Evolutionary conservation across 1,284 basidiomycete genomes (phyloP), one percentile per base, ranked within the genome.

Genomic region (Tranzscheliella williamsii): DNA sequence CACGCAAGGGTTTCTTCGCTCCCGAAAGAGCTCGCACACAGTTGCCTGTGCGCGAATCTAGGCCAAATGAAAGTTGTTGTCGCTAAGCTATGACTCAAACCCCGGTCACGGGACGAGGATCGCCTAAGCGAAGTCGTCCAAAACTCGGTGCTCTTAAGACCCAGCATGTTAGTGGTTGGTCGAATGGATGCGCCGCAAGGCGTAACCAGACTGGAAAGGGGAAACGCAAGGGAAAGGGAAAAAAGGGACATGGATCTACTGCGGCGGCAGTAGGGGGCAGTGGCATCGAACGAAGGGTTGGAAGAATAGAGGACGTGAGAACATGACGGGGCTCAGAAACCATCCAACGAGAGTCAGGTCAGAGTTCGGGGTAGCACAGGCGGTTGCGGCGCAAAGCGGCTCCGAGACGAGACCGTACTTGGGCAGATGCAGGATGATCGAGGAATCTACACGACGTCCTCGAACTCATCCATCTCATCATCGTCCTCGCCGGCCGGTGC

Each of bases 381-480:
- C n/a, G n/a, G n/a, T n/a, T n/a, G n/a, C n/a, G n/a, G n/a, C n/a
- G n/a, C n/a, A n/a, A n/a, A n/a, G n/a, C n/a, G n/a, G n/a, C n/a
- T n/a, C n/a, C n/a, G n/a, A n/a, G n/a, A n/a, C n/a, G n/a, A n/a
- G n/a, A n/a, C n/a, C n/a, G n/a, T n/a, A n/a, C n/a, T n/a, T n/a
- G n/a, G n/a, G n/a, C n/a, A n/a, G n/a, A n/a, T n/a, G n/a, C n/a
- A n/a, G n/a, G n/a, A n/a, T n/a, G n/a, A n/a, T n/a, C n/a, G n/a
- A 36, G 30, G 37, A 22, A 41, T 42, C 40, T 57, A 72, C 26
- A 72, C 66, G 37, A 72, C 70, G 43, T 72, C 67, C 41, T 72
- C 70, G 55, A 72, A 70, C 26, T 72, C 70, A 53, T 67, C 65
- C 61, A 67, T 51, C 23, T 53, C 67, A 9, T 72, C 70, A 1